These are phyloP conservation scores for Capillidium heterosporum DNA, from an alignment of 371 early-diverging fungal genomes.

Conservation along the genomic window DNA sequence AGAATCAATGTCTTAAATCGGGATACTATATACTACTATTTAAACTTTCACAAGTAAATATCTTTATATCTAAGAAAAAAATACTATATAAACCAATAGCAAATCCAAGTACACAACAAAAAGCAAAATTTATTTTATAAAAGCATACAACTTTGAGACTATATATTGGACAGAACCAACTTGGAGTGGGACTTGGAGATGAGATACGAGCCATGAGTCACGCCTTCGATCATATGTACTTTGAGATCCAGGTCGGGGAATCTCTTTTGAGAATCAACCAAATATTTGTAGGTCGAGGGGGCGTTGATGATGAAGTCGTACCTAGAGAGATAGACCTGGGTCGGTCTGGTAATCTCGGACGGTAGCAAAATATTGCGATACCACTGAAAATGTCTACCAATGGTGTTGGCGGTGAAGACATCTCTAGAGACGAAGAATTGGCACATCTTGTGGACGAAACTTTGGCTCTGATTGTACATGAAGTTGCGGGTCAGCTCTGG, in stretches of 20 bases:
- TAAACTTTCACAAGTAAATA: too few species aligned
- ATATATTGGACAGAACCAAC: too few species aligned
- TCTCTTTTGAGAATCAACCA: not conserved
- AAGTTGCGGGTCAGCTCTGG: not conserved
- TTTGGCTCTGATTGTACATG: not conserved
- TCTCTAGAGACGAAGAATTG: not conserved
- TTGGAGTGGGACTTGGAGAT: not conserved
- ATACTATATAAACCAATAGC: too few species aligned
- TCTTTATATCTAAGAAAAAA: too few species aligned
- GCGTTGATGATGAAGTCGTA: not conserved
- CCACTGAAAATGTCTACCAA: not conserved
- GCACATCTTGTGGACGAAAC: not conserved
- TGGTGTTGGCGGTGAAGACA: not conserved
- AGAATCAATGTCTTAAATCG: too few species aligned
- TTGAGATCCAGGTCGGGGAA: not conserved
- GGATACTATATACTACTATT: too few species aligned
- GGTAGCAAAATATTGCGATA: not conserved
- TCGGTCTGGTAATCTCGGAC: not conserved
- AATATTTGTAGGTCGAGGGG: not conserved
- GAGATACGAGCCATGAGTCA: not conserved
- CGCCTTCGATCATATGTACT: not conserved
- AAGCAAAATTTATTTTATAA: too few species aligned
- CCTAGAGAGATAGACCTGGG: not conserved
- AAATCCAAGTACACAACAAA: too few species aligned
- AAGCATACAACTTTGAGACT: too few species aligned